Conservation (phyloP, 768 basidiomycete genomes). For the Amanita pallidorosea region DNA sequence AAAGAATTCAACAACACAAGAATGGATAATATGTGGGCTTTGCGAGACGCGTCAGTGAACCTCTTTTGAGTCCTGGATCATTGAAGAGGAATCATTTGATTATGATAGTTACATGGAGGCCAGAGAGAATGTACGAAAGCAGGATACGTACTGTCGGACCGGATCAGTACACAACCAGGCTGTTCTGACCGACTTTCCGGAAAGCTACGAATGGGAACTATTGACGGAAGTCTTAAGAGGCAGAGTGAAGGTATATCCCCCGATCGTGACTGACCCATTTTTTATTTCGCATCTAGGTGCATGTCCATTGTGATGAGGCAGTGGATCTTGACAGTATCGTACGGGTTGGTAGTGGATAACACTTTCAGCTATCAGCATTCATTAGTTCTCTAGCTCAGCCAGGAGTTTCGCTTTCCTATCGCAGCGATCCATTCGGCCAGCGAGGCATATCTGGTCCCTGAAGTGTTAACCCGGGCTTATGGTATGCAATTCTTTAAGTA, state of each 20-base stretch:
- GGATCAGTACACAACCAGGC: slow-evolving; percentile 37
- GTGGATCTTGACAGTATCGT: slow-evolving; percentile 68
- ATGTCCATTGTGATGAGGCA: slow-evolving; percentile 44
- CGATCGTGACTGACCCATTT: background rate
- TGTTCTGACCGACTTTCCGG: slow-evolving; percentile 48
- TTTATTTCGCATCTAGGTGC: slow-evolving; percentile 14
- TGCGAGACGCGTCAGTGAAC: slow-evolving; percentile 46
- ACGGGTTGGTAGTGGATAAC: slow-evolving; percentile 33
- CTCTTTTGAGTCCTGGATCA: background rate
- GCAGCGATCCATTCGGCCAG: slow-evolving; percentile 73
- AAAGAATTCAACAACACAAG: slow-evolving; percentile 34
- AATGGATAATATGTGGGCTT: slow-evolving; percentile 65
- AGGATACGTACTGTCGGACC: slow-evolving; percentile 56
- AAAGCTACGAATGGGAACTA: slow-evolving; percentile 69
- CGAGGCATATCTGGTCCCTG: slow-evolving; percentile 77
- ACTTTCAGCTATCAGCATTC: background rate
- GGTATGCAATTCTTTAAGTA: slow-evolving; percentile 20
- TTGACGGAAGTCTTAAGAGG: slow-evolving; percentile 72
- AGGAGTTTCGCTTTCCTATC: slow-evolving; percentile 77
- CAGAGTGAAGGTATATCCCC: slow-evolving; percentile 47
- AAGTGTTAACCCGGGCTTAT: slow-evolving; percentile 58
- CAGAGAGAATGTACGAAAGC: slow-evolving; percentile 49
- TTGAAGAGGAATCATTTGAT: slow-evolving; percentile 8
- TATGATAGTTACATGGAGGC: slow-evolving; percentile 48
- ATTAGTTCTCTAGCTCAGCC: slow-evolving; percentile 43